A percentile compares a stretch with the other conserved stretches of the same genome.
Conservation (phyloP, 2,329 filamentous ascomycete species). For the Tolypocladium tundrense region DNA sequence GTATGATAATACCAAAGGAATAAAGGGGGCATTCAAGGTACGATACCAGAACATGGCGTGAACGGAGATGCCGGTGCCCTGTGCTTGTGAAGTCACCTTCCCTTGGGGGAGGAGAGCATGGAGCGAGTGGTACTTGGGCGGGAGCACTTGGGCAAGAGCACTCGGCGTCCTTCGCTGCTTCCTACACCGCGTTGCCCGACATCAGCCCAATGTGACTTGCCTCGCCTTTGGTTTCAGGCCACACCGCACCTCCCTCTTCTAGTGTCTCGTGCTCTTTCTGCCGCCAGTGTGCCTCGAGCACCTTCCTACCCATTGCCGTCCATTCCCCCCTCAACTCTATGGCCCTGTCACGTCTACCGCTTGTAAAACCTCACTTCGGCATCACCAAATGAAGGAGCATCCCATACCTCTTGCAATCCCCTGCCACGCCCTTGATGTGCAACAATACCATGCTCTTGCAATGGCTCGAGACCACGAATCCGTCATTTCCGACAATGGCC, state of each 20-base stretch:
- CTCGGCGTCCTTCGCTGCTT: neutral
- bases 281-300: neutral
- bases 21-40: conserved; percentile 5
- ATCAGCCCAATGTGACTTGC: neutral
- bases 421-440: neutral
- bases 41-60: neutral
- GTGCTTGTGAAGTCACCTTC: neutral
- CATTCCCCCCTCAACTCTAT: neutral
- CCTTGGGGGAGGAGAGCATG: no score
- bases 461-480: neutral
- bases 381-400: neutral
- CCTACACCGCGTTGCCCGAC: neutral
- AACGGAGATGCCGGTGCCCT: neutral
- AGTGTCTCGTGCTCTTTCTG: neutral
- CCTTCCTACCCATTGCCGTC: neutral
- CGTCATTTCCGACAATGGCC: neutral
- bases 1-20: conserved; percentile 25
- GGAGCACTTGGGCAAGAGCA: neutral
- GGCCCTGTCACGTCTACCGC: neutral
- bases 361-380: neutral
- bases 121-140: no score
- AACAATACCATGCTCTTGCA: neutral
- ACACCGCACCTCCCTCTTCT: neutral
- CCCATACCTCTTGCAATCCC: neutral
- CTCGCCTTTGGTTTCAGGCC: neutral